Conservation (phyloP, 2,329 filamentous ascomycete species). For the Kalmusia sp. region DNA sequence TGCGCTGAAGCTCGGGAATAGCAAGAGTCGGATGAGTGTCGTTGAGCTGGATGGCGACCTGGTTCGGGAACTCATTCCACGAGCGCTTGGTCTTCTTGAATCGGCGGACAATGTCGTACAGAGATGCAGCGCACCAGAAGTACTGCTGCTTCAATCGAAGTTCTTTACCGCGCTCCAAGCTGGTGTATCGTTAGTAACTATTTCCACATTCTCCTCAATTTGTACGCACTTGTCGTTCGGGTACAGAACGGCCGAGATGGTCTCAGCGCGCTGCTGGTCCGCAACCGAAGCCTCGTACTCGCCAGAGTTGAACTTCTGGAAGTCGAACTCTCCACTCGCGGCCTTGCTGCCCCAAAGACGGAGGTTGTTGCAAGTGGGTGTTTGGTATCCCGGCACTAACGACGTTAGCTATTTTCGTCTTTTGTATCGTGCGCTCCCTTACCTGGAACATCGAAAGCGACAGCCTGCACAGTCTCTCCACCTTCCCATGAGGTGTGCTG, state of each 20-base stretch:
- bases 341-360: slow-evolving; percentile 98
- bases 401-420: slow-evolving; percentile 17
- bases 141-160: slow-evolving; percentile 98
- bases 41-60: slow-evolving; percentile 96
- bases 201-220: neutral
- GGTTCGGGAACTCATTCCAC: slow-evolving; percentile 92
- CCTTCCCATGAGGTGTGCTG: slow-evolving; percentile 82
- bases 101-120: slow-evolving; percentile 93
- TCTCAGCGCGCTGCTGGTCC: slow-evolving; percentile 99
- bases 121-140: slow-evolving; percentile 98
- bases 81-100: slow-evolving; percentile 96
- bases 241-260: slow-evolving; percentile 95
- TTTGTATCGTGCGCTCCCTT: slow-evolving; percentile 6
- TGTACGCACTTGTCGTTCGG: slow-evolving; percentile 80
- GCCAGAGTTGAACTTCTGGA: slow-evolving; percentile 98
- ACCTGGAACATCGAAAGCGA: slow-evolving; percentile 83
- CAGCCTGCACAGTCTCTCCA: slow-evolving; percentile 88
- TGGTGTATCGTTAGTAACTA: slow-evolving; percentile 20
- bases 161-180: slow-evolving; percentile 91
- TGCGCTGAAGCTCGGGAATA: slow-evolving; percentile 93
- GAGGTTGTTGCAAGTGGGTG: slow-evolving; percentile 92
- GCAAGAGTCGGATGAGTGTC: slow-evolving; percentile 97
- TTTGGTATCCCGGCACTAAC: slow-evolving; percentile 87
- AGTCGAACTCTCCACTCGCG: slow-evolving; percentile 96
- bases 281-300: slow-evolving; percentile 98